Evolutionary conservation across 2,329 filamentous ascomycete genomes (phyloP).

Genomic region (Fragosphaeria purpurea): DNA sequence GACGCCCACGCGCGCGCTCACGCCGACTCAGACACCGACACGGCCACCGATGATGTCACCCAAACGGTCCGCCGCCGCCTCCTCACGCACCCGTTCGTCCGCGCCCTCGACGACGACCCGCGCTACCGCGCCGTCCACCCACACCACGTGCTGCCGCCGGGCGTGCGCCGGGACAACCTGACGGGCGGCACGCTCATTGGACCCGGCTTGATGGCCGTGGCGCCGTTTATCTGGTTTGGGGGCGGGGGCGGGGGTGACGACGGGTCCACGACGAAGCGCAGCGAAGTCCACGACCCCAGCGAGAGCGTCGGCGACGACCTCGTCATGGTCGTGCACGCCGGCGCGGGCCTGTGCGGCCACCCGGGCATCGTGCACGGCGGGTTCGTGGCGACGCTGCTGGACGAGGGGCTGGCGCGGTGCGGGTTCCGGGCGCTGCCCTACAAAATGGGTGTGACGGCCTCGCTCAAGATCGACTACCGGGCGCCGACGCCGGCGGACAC

Average conservation of each 20-base stretch:
- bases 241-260: too few relatives aligned
- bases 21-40: too few relatives aligned
- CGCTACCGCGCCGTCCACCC: slow-evolving; percentile 62
- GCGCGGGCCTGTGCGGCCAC: slow-evolving; percentile 74
- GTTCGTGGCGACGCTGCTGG: slow-evolving; percentile 80
- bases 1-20: too few relatives aligned
- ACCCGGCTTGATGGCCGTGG: slow-evolving; percentile 65
- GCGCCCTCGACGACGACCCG: slow-evolving; percentile 55
- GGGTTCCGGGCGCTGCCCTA: slow-evolving; percentile 84
- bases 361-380: slow-evolving; percentile 87
- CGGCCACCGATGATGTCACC: too few relatives aligned
- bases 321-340: slow-evolving; percentile 67
- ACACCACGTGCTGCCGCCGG: slow-evolving; percentile 72
- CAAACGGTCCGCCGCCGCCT: slow-evolving; percentile 14
- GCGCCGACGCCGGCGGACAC: slow-evolving; percentile 65
- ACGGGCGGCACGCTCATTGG: slow-evolving; percentile 74
- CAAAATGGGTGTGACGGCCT: slow-evolving; percentile 78
- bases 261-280: too few relatives aligned
- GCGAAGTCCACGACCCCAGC: slow-evolving; percentile 16
- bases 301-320: slow-evolving; percentile 60
- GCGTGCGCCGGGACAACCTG: slow-evolving; percentile 62
- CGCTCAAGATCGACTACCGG: slow-evolving; percentile 72
- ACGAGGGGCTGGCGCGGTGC: slow-evolving; percentile 80
- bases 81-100: slow-evolving; percentile 56
- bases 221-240: slow-evolving; percentile 59